Evolutionary conservation across 2,329 filamentous ascomycete species (phyloP).

Genomic region (Zasmidium citrigriseum): DNA sequence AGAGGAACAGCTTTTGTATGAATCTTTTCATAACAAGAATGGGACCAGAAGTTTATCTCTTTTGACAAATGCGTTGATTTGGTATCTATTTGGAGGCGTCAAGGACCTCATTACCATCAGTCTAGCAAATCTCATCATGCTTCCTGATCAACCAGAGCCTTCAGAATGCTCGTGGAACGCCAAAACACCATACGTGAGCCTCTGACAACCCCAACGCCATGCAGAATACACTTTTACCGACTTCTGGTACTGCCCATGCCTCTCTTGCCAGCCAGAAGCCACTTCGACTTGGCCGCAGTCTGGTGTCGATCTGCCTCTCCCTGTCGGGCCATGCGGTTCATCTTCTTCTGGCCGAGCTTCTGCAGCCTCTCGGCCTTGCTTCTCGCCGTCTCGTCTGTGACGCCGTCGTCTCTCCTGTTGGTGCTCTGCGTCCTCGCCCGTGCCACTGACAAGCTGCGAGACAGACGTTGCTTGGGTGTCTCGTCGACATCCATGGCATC

Average conservation of each 20-base stretch:
- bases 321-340: constrained; percentile 96
- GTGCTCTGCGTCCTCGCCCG: constrained; percentile 64
- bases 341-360: constrained; percentile 94
- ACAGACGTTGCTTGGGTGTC: constrained; percentile 38
- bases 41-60: background rate
- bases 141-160: background rate
- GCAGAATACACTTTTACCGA: constrained; percentile 12
- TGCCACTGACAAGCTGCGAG: constrained; percentile 65
- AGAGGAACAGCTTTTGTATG: too few species aligned
- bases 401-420: constrained; percentile 76
- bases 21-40: too few species aligned
- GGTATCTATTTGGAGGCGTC: background rate
- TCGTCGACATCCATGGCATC: constrained; percentile 72
- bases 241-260: constrained; percentile 78
- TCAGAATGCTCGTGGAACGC: background rate
- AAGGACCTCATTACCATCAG: background rate
- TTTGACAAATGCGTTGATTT: background rate
- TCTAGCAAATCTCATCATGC: background rate
- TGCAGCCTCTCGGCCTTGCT: constrained; percentile 81
- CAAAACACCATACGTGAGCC: background rate
- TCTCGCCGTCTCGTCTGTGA: constrained; percentile 66
- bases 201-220: constrained; percentile 3
- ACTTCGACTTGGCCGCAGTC: constrained; percentile 78
- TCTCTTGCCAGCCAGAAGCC: constrained; percentile 91
- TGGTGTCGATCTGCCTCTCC: constrained; percentile 95